Evolutionary conservation across 306 rosid species (phyloP), one percentile per base, ranked within the genome.

Genomic region (Prunus dulcis): DNA sequence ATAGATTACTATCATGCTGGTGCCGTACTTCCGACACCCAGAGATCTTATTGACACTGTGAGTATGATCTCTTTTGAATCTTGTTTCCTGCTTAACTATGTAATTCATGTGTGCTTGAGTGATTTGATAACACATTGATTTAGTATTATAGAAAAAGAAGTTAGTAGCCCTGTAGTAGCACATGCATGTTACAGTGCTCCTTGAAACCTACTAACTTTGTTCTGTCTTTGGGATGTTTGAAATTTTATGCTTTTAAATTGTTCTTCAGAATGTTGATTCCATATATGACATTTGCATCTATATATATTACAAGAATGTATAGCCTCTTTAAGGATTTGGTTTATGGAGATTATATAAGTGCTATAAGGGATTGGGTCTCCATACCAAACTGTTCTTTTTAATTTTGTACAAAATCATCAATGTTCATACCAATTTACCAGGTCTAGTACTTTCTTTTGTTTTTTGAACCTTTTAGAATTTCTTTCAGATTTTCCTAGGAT

Each of bases 1-100:
- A 92, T 95, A 41, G 98, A 92, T 81, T 95, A 92, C 81, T 86
- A 92, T 87, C 98, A 92, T 73, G 12, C 97, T 72, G 96, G 89
- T 69, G 93, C 92, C 3, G 30, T 95, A 69, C 97, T 92, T 85
- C 98, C 97, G 6, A 82, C 84, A 53, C 97, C 98, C 25, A 88
- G 88, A 76, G 97, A 92, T 87, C 96, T 95, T 67, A 92, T 95
- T 67, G 84, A 95, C 76, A 95, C 97, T 17, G 97, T 95, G 80
- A 81, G 91, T 73, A 74, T 56, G 64, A 41, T 79, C 68, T 72
- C 63, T 3, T 73, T 25, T 55, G 43, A 64, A 32, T 67, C 64
- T 47, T 76, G 32, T 51, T 23, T 65, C 25, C 32, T 12, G 25
- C 15, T 23, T 20, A 1, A 32, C 34, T 65, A 41, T 43, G 55